Conservation (phyloP, 2,329 filamentous ascomycete species). For the Scopulariopsis brevicaulis region DNA sequence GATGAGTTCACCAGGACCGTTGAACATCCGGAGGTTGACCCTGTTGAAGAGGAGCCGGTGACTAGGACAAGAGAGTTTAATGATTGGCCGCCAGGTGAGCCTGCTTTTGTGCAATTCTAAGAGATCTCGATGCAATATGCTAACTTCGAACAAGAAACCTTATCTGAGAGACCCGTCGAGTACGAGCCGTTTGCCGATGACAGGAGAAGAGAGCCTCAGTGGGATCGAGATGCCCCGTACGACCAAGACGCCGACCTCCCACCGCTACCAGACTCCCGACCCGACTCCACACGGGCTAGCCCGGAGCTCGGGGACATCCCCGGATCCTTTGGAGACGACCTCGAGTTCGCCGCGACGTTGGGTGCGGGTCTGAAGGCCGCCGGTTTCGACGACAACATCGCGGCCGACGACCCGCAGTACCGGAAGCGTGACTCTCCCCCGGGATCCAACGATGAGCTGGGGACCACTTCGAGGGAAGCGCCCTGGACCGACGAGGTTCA, state of each 20-base stretch:
- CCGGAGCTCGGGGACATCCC: constrained; percentile 26
- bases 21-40: neutral
- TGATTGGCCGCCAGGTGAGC: neutral
- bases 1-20: neutral
- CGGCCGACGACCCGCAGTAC: constrained; percentile 54
- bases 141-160: neutral
- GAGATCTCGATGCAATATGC: neutral
- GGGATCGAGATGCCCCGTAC: neutral
- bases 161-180: neutral
- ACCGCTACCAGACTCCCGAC: neutral
- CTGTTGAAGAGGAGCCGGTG: constrained; percentile 3
- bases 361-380: constrained; percentile 58
- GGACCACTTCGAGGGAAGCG: constrained; percentile 20
- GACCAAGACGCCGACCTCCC: neutral
- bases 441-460: constrained; percentile 39
- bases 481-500: neutral
- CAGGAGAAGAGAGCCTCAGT: neutral
- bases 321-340: constrained; percentile 54
- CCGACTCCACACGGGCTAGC: neutral
- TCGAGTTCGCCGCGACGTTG: constrained; percentile 58
- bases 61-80: neutral
- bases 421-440: constrained; percentile 53
- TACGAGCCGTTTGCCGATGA: neutral
- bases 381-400: constrained; percentile 60
- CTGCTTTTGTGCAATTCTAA: neutral